Conservation (phyloP, 2,329 filamentous ascomycete species). For the Xylaria sp. region DNA sequence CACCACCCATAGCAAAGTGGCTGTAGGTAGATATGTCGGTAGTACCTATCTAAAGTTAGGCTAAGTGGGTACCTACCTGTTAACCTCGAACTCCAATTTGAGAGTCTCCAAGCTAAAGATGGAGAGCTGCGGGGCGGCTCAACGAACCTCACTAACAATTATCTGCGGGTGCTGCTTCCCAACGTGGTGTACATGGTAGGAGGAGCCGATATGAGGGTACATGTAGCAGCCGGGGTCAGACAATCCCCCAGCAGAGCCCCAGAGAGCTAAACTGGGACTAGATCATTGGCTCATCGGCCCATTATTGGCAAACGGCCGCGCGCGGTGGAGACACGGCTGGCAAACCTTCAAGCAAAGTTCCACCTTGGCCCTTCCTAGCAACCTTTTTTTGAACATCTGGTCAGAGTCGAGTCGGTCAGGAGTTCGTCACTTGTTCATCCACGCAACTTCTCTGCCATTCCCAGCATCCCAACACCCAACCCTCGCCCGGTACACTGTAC, state of each 20-base stretch:
- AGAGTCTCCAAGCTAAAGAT: conserved; percentile 11
- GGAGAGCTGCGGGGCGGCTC: conserved; percentile 20
- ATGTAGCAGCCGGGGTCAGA: neutral
- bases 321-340: conserved; percentile 11
- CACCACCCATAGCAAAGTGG: no score
- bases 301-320: neutral
- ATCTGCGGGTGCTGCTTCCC: no score
- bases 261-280: conserved; percentile 13
- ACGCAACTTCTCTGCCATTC: conserved; percentile 9
- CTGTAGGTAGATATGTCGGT: no score
- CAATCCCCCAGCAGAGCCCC: neutral
- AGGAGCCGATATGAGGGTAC: conserved; percentile 13
- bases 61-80: no score
- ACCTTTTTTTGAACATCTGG: conserved; percentile 13
- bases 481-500: neutral
- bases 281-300: conserved; percentile 4
- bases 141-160: conserved; percentile 18
- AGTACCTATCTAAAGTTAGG: no score
- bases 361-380: conserved; percentile 20
- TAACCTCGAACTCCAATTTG: no score
- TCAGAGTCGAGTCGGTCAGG: neutral
- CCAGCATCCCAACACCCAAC: neutral
- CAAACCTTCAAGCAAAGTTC: conserved; percentile 7
- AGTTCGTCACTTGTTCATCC: conserved; percentile 9
- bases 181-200: no score